Evolutionary conservation across 2,329 filamentous ascomycete species (phyloP).

Genomic region (Monilinia fructicola): DNA sequence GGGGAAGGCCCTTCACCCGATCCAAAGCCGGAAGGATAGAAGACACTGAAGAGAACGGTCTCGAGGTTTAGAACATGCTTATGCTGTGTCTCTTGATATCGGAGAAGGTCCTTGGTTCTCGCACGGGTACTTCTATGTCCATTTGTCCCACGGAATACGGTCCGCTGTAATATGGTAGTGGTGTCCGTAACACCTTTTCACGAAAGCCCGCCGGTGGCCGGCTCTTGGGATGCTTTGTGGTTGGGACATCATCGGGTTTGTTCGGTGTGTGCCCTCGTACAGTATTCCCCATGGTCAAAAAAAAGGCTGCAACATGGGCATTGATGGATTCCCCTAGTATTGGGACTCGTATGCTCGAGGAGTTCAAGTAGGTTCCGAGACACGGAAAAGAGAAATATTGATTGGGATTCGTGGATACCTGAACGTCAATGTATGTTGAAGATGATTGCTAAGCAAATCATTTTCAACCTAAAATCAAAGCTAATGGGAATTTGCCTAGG

Average conservation of each 20-base stretch:
- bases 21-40: constrained; percentile 58
- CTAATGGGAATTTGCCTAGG: background rate
- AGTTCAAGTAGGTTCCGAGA: background rate
- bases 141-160: constrained; percentile 54
- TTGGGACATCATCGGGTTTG: constrained; percentile 8
- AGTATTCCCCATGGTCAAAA: background rate
- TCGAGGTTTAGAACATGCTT: constrained; percentile 52
- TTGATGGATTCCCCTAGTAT: background rate
- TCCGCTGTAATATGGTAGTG: constrained; percentile 52
- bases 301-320: background rate
- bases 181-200: constrained; percentile 47
- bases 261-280: background rate
- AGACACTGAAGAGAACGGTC: constrained; percentile 64
- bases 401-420: background rate
- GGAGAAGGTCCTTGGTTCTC: constrained; percentile 49
- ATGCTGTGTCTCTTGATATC: constrained; percentile 50
- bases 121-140: constrained; percentile 54
- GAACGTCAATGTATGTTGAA: background rate
- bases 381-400: background rate
- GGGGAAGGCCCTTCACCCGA: constrained; percentile 43
- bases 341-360: background rate
- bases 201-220: constrained; percentile 49
- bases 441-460: background rate
- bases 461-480: background rate
- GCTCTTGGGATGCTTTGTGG: constrained; percentile 43